phyloP scores from a whole-genome alignment of 2,329 filamentous ascomycete genomes.

The Lasiodiplodia sp. region DNA sequence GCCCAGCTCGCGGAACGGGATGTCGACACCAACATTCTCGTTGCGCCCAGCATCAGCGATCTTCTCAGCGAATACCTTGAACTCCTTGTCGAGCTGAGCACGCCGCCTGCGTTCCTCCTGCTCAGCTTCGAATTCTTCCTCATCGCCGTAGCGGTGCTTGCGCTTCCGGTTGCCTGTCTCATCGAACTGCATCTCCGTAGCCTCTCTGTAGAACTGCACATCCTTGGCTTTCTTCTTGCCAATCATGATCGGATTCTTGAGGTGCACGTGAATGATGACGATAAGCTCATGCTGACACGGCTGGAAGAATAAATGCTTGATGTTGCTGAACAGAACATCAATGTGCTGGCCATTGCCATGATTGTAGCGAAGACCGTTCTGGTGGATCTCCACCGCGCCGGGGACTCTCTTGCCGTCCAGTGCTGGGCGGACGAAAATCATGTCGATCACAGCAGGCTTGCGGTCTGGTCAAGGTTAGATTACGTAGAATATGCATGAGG shows the following conservation, averaged over 20 bases:
- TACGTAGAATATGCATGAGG: not conserved
- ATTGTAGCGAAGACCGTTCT: slow-evolving; percentile 95
- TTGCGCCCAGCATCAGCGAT: slow-evolving; percentile 94
- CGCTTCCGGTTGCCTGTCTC: slow-evolving; percentile 98
- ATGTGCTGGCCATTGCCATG: slow-evolving; percentile 81
- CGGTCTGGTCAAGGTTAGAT: slow-evolving; percentile 67
- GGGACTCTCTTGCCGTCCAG: slow-evolving; percentile 97
- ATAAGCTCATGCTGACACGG: slow-evolving; percentile 96
- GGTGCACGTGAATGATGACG: slow-evolving; percentile 96
- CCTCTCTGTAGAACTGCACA: slow-evolving; percentile 97
- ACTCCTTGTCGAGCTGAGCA: slow-evolving; percentile 91
- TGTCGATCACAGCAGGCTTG: slow-evolving; percentile 86
- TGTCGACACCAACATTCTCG: slow-evolving; percentile 90
- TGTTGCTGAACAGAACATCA: slow-evolving; percentile 96
- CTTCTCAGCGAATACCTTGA: slow-evolving; percentile 96
- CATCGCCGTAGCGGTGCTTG: slow-evolving; percentile 96
- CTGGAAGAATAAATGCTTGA: slow-evolving; percentile 98
- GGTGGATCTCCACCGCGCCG: slow-evolving; percentile 95
- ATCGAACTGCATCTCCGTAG: slow-evolving; percentile 97
- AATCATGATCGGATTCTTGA: slow-evolving; percentile 97
- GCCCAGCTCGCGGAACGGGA: slow-evolving; percentile 94
- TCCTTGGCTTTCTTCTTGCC: slow-evolving; percentile 99
- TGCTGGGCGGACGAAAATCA: slow-evolving; percentile 93
- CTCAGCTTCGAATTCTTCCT: slow-evolving; percentile 98
- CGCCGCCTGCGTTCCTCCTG: slow-evolving; percentile 93